Conservation (phyloP, 2,329 filamentous ascomycete species). For the Chalaropsis thielavioides region DNA sequence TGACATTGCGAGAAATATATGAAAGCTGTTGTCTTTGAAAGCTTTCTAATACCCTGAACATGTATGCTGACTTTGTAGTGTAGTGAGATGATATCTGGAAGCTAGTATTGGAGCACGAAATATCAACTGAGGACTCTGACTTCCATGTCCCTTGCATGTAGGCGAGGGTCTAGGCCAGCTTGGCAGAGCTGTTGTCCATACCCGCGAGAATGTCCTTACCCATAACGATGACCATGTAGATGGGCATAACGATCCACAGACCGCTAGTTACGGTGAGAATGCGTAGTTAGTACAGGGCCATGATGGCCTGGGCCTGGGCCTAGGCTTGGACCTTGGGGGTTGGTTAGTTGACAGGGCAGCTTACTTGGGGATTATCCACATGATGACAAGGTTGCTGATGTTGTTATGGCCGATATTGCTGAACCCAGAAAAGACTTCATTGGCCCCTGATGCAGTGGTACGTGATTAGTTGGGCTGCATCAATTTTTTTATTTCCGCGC, state of each 20-base stretch:
- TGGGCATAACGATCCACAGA: constrained; percentile 39
- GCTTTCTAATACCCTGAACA: no score
- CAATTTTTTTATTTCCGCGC: not conserved
- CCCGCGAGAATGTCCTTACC: constrained; percentile 36
- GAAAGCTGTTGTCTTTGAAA: not conserved
- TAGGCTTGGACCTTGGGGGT: not conserved
- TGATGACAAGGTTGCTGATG: constrained; percentile 29
- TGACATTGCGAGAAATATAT: no score
- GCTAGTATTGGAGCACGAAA: no score
- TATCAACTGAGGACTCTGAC: no score
- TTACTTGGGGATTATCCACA: constrained; percentile 48
- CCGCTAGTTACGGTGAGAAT: constrained; percentile 27
- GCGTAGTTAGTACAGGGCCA: not conserved
- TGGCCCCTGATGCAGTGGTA: constrained; percentile 31
- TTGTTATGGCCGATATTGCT: constrained; percentile 44
- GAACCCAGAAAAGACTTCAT: constrained; percentile 42
- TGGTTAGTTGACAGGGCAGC: constrained; percentile 20
- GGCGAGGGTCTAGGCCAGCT: constrained; percentile 19
- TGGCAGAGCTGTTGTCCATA: constrained; percentile 29
- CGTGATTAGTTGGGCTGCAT: not conserved
- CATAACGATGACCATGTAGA: constrained; percentile 37
- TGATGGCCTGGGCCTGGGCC: not conserved
- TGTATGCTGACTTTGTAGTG: no score
- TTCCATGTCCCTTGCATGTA: not conserved
- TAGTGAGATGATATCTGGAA: no score